A percentile compares a stretch with the other conserved stretches of the same genome.
These are phyloP conservation scores for Fibroporia radiculosa DNA, from an alignment of 768 basidiomycete genomes.

Conservation along the genomic window DNA sequence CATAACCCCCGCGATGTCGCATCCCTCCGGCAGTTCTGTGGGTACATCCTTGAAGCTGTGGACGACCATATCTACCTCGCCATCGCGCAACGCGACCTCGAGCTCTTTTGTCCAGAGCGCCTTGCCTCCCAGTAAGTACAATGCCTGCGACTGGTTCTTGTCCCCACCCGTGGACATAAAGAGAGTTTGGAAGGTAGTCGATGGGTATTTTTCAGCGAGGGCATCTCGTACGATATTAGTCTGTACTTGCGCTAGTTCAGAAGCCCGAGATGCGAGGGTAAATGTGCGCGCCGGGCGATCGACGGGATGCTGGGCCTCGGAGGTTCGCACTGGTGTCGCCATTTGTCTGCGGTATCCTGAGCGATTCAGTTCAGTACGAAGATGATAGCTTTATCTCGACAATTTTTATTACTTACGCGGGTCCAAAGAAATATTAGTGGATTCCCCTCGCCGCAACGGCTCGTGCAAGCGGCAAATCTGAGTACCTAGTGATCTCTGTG, in stretches of 20 bases:
- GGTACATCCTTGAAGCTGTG: slow-evolving; percentile 94
- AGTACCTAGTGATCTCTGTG: too few species aligned
- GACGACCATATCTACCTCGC: slow-evolving; percentile 82
- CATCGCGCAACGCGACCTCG: slow-evolving; percentile 71
- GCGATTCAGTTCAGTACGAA: too few species aligned
- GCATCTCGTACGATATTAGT: slow-evolving; percentile 70
- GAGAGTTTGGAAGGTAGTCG: slow-evolving; percentile 38
- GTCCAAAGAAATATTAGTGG: too few species aligned
- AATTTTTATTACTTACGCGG: too few species aligned
- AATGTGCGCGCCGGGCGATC: slow-evolving; percentile 38
- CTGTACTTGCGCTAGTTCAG: slow-evolving; percentile 85
- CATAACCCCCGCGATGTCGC: slow-evolving; percentile 76
- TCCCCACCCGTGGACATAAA: slow-evolving; percentile 76
- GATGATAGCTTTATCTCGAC: too few species aligned
- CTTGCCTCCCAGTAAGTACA: slow-evolving; percentile 88
- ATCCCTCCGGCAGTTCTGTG: slow-evolving; percentile 77
- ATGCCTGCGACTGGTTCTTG: slow-evolving; percentile 78
- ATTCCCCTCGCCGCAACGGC: too few species aligned
- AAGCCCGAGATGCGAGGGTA: slow-evolving; percentile 77
- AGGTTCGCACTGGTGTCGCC: too few species aligned
- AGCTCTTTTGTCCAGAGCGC: slow-evolving; percentile 95
- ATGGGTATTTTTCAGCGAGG: slow-evolving; percentile 51
- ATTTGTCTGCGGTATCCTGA: too few species aligned
- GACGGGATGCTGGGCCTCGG: neutral
- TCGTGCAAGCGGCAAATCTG: too few species aligned